phyloP scores from a whole-genome alignment of 1,284 basidiomycete genomes.

The Albatrellus sp. region DNA sequence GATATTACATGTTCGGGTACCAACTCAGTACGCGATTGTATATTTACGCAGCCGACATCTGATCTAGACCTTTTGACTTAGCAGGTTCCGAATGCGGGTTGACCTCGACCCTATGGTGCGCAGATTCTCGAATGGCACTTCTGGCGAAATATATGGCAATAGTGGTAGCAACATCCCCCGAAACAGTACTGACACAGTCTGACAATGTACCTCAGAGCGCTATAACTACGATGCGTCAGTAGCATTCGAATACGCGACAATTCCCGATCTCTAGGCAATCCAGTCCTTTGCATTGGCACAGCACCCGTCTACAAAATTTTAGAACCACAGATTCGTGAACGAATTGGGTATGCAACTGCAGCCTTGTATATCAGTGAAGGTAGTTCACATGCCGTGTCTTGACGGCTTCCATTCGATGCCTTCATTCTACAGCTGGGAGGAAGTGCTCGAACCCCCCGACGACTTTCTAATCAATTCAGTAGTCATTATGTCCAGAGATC shows the following conservation, averaged over 20 bases:
- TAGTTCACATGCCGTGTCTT: neutral
- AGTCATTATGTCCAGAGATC: conserved; percentile 44
- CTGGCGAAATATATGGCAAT: conserved; percentile 46
- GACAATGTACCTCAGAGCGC: conserved; percentile 23
- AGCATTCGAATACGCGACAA: conserved; percentile 43
- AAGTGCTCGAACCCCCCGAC: conserved; percentile 35
- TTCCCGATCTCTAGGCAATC: conserved; percentile 31
- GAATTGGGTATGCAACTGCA: conserved; percentile 35
- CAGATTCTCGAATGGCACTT: conserved; percentile 37
- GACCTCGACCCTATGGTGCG: conserved; percentile 46
- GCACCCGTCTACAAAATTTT: too few species aligned
- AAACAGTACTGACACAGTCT: neutral
- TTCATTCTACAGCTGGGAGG: conserved; percentile 51
- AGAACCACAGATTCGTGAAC: conserved; percentile 35
- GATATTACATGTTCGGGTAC: conserved; percentile 37
- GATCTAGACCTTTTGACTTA: neutral
- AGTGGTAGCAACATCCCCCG: conserved; percentile 22
- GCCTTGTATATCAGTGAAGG: neutral
- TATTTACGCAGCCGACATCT: neutral
- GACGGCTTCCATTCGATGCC: conserved; percentile 57
- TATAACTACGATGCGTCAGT: conserved; percentile 45
- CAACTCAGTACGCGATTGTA: conserved; percentile 24
- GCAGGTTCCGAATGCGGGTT: conserved; percentile 49
- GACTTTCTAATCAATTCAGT: conserved; percentile 51
- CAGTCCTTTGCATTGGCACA: too few species aligned